These are phyloP conservation scores for Alternaria sp. DNA, from an alignment of 2,329 filamentous ascomycete genomes.

Conservation along the genomic window DNA sequence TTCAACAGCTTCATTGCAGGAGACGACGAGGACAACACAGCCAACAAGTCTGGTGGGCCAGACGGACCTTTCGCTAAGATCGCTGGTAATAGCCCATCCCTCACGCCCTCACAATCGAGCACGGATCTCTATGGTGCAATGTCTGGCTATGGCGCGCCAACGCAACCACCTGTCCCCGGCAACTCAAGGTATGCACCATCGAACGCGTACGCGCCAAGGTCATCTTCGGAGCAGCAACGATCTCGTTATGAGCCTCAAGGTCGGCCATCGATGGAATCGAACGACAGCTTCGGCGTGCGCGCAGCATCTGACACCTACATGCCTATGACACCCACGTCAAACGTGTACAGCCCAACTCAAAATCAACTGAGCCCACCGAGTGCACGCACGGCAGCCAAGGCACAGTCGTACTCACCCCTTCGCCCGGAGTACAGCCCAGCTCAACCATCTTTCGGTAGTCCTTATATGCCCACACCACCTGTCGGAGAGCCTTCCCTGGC, in stretches of 20 bases:
- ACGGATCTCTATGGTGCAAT: conserved; percentile 79
- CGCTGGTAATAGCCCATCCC: conserved; percentile 64
- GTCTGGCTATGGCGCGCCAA: conserved; percentile 57
- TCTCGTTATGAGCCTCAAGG: conserved; percentile 56
- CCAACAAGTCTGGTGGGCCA: conserved; percentile 62
- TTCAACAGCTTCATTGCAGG: conserved; percentile 98
- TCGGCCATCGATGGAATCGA: conserved; percentile 48
- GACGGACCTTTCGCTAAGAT: conserved; percentile 84
- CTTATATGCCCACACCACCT: conserved; percentile 40
- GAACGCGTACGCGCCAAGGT: conserved; percentile 53
- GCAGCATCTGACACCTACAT: conserved; percentile 41
- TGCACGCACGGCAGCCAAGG: conserved; percentile 33
- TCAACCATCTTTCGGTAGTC: conserved; percentile 34
- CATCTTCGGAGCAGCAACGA: conserved; percentile 59
- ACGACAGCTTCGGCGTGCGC: conserved; percentile 31
- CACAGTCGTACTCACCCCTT: conserved; percentile 42
- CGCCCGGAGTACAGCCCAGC: conserved; percentile 33
- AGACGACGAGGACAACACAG: conserved; percentile 75
- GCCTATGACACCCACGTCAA: conserved; percentile 34
- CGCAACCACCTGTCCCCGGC: conserved; percentile 29
- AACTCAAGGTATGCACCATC: conserved; percentile 51
- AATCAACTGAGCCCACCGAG: conserved; percentile 38
- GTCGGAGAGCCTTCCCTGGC: conserved; percentile 25
- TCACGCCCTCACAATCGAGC: conserved; percentile 66
- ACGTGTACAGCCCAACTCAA: conserved; percentile 40